Percentiles rank a stretch among this genome's conserved stretches.
phyloP scores from a whole-genome alignment of 331 rosid genomes.

The Cucumis variabilis region DNA sequence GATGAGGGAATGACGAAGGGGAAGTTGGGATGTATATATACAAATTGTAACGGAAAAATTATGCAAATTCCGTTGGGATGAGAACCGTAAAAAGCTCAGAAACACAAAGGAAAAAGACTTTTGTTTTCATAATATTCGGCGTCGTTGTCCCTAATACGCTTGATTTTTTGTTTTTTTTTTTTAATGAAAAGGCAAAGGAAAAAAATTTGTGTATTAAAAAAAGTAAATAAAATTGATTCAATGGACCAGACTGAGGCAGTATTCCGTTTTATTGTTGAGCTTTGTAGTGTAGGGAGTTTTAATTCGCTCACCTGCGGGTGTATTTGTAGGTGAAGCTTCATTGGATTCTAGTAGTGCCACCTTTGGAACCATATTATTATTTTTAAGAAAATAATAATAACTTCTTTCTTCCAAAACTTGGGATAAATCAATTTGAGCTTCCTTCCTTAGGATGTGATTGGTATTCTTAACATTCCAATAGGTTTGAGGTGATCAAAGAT shows the following conservation, averaged over 20 bases:
- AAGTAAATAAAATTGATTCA: not conserved
- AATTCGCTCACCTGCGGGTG: not conserved
- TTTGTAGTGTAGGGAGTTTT: not conserved
- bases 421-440: too few relatives aligned
- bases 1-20: slow-evolving; percentile 31
- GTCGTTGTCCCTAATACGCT: slow-evolving; percentile 18
- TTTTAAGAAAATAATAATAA: too few relatives aligned
- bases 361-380: not conserved
- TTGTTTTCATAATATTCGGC: not conserved
- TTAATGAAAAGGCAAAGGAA: not conserved
- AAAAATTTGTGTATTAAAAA: not conserved
- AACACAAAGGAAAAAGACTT: not conserved
- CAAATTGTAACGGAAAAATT: slow-evolving; percentile 27
- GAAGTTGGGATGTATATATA: slow-evolving; percentile 30
- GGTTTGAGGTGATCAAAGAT: too few relatives aligned
- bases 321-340: not conserved
- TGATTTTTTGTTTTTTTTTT: not conserved
- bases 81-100: slow-evolving; percentile 9
- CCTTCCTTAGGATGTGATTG: too few relatives aligned
- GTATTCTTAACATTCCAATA: too few relatives aligned
- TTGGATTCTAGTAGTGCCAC: not conserved
- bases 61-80: slow-evolving; percentile 5
- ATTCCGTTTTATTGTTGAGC: slow-evolving; percentile 25
- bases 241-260: not conserved
- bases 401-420: too few relatives aligned